phyloP scores from a whole-genome alignment of 768 basidiomycete genomes.

The Piloderma croceum region DNA sequence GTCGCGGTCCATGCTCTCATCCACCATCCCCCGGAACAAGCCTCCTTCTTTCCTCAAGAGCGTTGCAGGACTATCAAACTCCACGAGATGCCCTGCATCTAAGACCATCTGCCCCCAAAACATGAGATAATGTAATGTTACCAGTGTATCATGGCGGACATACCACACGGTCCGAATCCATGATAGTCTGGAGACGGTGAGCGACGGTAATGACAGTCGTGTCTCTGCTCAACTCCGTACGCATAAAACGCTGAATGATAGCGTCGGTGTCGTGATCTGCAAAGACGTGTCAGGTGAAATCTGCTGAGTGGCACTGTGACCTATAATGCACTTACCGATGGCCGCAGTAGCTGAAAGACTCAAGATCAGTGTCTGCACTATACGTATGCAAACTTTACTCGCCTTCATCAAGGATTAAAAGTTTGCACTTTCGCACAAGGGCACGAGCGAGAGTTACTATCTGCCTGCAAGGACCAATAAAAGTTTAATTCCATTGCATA shows the following conservation, averaged over 20 bases:
- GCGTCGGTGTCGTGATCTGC: conserved; percentile 53
- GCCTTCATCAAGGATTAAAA: conserved; percentile 56
- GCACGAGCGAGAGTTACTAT: conserved; percentile 58
- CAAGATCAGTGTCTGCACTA: neutral
- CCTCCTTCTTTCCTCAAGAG: conserved; percentile 40
- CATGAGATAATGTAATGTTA: neutral
- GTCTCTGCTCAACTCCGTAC: conserved; percentile 34
- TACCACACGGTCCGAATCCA: conserved; percentile 58
- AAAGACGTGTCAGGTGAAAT: too few relatives aligned
- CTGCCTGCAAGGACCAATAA: too few relatives aligned
- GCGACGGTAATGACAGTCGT: conserved; percentile 55
- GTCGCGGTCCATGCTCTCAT: conserved; percentile 39
- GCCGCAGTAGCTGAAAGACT: conserved; percentile 45
- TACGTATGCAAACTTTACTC: conserved; percentile 1
- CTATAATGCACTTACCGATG: conserved; percentile 21
- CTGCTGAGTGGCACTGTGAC: too few relatives aligned
- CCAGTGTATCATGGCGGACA: conserved; percentile 9
- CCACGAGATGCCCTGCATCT: too few relatives aligned
- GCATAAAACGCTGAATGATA: conserved; percentile 50
- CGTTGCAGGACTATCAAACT: conserved; percentile 47
- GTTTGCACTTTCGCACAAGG: conserved; percentile 48
- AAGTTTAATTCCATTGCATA: too few relatives aligned
- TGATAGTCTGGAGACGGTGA: conserved; percentile 52
- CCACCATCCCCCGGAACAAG: conserved; percentile 35
- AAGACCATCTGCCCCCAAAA: neutral